Percentiles rank a stretch among this genome's conserved stretches.
phyloP scores from a whole-genome alignment of 352 stramenopile genomes.

The Phytophthora cryptogea region DNA sequence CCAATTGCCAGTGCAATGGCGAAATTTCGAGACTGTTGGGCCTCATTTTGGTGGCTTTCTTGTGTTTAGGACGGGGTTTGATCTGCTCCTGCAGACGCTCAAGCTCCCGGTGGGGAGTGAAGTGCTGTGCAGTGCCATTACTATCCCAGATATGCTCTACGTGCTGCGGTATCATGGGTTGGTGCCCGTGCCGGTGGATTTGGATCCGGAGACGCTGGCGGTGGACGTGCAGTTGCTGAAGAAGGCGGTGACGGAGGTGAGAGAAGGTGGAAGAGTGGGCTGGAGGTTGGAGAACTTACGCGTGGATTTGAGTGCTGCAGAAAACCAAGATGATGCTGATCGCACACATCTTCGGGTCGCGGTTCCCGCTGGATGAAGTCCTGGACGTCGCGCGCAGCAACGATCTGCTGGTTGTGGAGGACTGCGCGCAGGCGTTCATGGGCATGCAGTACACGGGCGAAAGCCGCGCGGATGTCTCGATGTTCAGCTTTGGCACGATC shows the following conservation, averaged over 20 bases:
- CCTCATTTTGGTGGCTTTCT: conserved; percentile 1
- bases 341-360: conserved; percentile 83
- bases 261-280: background rate
- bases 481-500: conserved; percentile 91
- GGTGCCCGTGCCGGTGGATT: conserved; percentile 74
- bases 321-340: conserved; percentile 74
- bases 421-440: conserved; percentile 80
- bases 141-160: conserved; percentile 88
- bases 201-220: conserved; percentile 65
- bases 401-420: conserved; percentile 72
- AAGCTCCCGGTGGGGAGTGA: conserved; percentile 68
- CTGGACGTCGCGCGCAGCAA: conserved; percentile 56
- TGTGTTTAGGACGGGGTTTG: conserved; percentile 70
- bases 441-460: conserved; percentile 72
- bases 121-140: conserved; percentile 83
- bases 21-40: background rate
- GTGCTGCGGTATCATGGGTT: conserved; percentile 73
- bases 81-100: conserved; percentile 78
- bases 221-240: conserved; percentile 58
- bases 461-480: conserved; percentile 63
- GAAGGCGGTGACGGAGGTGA: conserved; percentile 48
- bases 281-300: conserved; percentile 2
- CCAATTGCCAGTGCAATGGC: background rate
- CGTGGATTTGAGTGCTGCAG: conserved; percentile 22
- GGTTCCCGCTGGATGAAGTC: conserved; percentile 55